Evolutionary conservation across 768 basidiomycete species (phyloP), one percentile per base, ranked within the genome.

Genomic region (Amanita exitialis): DNA sequence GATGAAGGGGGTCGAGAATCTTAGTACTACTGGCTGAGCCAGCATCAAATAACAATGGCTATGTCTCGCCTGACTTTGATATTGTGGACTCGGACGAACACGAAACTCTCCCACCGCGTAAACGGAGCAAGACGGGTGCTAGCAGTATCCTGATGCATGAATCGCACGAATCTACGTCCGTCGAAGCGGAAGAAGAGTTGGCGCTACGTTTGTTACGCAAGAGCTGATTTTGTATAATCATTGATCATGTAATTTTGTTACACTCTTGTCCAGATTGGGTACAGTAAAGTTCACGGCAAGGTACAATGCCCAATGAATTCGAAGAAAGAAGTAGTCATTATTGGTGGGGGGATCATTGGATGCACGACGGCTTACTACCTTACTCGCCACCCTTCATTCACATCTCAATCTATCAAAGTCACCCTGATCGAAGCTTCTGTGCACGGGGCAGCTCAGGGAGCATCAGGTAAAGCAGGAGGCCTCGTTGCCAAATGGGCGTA

Each of bases 321-420:
- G 7, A n/a, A 49, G n/a, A 41, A 25, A 50, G 61, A 78, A 44
- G 82, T 93, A 49, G 76, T 88, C 27, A 78, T 94, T 53, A 73
- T 94, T 54, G 90, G 91, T 23, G 91, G 83, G 18, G 91, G 91
- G 0, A 91, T 93, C 57, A 85, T 92, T 36, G 91, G 91, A 7
- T 82, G 83, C 52, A 84, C 83, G 1, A 86, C 83, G 0, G 89
- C 90, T 12, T 92, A 88, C 69, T 91, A 86, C 64, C 72, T 90
- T 47, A 68, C 83, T 12, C 72, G 72, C 20, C 80, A 84, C 54
- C 76, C 78, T 3, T 66, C 63, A 7, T 79, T 73, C 58, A 58
- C 68, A 13, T 53, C 68, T 3, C 53, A 66, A 8, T 63, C 61
- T 3, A 68, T 70, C 9, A 71, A 63, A 23, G 67, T 87, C 38